These are phyloP conservation scores for Fusarium musae DNA, from an alignment of 2,329 filamentous ascomycete species.

Conservation along the genomic window DNA sequence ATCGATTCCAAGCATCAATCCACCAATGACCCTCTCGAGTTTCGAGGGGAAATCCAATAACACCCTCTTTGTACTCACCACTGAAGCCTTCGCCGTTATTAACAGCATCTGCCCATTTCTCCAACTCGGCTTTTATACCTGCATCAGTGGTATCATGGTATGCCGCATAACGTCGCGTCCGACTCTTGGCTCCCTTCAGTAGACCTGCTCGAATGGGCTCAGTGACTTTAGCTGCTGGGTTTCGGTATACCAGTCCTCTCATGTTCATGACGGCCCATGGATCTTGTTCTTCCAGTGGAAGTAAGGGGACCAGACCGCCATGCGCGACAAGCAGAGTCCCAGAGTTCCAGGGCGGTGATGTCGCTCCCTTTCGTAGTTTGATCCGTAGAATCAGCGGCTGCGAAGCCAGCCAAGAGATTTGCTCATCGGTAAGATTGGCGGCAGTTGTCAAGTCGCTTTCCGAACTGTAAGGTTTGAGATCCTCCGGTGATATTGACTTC, in stretches of 20 bases:
- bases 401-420: conserved; percentile 28
- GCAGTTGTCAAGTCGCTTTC: conserved; percentile 35
- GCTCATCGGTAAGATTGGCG: conserved; percentile 2
- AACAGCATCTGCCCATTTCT: background rate
- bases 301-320: conserved; percentile 79
- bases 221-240: background rate
- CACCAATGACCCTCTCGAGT: conserved; percentile 26
- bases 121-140: background rate
- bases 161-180: conserved; percentile 12
- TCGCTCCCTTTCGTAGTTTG: background rate
- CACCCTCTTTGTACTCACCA: background rate
- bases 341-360: conserved; percentile 28
- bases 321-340: conserved; percentile 71
- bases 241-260: conserved; percentile 73
- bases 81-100: conserved; percentile 1
- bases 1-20: conserved; percentile 35
- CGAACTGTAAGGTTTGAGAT: conserved; percentile 27
- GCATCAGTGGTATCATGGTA: conserved; percentile 1
- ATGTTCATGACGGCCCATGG: conserved; percentile 87
- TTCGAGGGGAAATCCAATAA: conserved; percentile 18
- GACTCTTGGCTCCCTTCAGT: conserved; percentile 28
- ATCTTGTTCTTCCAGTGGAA: conserved; percentile 75
- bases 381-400: conserved; percentile 31
- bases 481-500: background rate
- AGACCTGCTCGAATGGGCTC: conserved; percentile 15